Evolutionary conservation across 2,329 filamentous ascomycete species (phyloP).

Genomic region (Aspergillus sp.): DNA sequence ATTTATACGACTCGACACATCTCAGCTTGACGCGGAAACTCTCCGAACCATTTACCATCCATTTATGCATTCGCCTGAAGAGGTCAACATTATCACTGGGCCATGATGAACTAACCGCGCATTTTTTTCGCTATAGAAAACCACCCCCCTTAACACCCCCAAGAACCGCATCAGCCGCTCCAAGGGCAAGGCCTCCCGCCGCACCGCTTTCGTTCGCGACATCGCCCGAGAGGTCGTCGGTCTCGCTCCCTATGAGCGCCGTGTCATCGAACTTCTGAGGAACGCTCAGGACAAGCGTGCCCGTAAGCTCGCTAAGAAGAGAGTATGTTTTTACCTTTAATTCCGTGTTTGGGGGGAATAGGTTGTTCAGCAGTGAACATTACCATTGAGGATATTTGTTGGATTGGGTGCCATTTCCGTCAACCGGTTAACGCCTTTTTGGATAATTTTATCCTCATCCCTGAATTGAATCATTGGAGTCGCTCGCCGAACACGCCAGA

Average conservation of each 20-base stretch:
- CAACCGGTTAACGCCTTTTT: background rate
- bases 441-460: background rate
- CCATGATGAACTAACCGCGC: conserved; percentile 33
- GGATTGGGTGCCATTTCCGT: background rate
- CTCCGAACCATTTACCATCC: background rate
- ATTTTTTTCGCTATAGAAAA: conserved; percentile 66
- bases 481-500: background rate
- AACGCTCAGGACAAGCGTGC: conserved; percentile 99
- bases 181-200: conserved; percentile 96
- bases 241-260: conserved; percentile 94
- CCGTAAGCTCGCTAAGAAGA: conserved; percentile 98
- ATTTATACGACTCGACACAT: conserved; percentile 6
- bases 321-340: conserved; percentile 60
- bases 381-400: background rate
- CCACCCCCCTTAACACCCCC: conserved; percentile 69
- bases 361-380: background rate
- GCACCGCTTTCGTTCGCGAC: conserved; percentile 93
- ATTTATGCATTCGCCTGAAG: background rate
- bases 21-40: background rate
- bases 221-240: conserved; percentile 98
- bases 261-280: conserved; percentile 97
- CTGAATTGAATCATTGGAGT: background rate
- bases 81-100: background rate
- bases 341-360: background rate
- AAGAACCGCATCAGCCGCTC: conserved; percentile 79